A percentile compares a stretch with the other conserved stretches of the same genome.
Conservation (phyloP, 768 basidiomycete genomes). For the Pleurotus ostreatus region DNA sequence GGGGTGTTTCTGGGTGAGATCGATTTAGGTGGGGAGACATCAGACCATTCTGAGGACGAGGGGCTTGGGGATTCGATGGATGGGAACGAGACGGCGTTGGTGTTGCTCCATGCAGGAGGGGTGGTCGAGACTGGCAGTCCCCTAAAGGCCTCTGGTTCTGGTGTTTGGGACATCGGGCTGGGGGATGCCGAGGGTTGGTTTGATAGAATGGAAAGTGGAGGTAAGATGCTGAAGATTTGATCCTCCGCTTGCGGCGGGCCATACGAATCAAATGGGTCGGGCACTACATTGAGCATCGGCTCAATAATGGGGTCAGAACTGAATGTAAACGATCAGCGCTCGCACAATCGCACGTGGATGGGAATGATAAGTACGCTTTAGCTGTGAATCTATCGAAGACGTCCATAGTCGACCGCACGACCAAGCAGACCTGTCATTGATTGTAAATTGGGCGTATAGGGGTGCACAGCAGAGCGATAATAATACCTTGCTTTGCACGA, state of each 20-base stretch:
- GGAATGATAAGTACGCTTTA: conserved; percentile 64
- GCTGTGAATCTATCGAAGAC: conserved; percentile 84
- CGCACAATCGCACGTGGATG: conserved; percentile 13
- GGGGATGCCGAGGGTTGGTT: conserved; percentile 48
- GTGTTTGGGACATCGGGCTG: conserved; percentile 51
- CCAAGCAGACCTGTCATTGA: conserved; percentile 59
- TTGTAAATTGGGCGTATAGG: conserved; percentile 11
- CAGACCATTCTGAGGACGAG: conserved; percentile 47
- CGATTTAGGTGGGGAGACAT: conserved; percentile 34
- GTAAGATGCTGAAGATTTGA: conserved; percentile 89
- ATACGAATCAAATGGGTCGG: conserved; percentile 92
- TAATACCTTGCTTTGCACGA: conserved; percentile 76
- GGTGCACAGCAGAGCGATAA: background rate
- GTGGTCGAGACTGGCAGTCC: conserved; percentile 25
- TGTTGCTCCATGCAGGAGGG: conserved; percentile 49
- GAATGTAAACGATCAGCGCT: conserved; percentile 3
- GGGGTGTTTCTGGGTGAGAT: conserved; percentile 40
- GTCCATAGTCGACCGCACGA: conserved; percentile 88
- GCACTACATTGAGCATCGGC: conserved; percentile 83
- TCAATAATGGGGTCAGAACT: conserved; percentile 89
- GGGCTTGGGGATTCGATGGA: conserved; percentile 34
- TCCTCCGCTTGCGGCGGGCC: conserved; percentile 85
- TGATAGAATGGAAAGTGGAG: conserved; percentile 78
- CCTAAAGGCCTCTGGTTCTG: conserved; percentile 34
- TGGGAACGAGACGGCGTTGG: conserved; percentile 35